A percentile compares a stretch with the other conserved stretches of the same genome.
Evolutionary conservation across 352 stramenopile genomes (phyloP).

Genomic region (Phytophthora sp.): DNA sequence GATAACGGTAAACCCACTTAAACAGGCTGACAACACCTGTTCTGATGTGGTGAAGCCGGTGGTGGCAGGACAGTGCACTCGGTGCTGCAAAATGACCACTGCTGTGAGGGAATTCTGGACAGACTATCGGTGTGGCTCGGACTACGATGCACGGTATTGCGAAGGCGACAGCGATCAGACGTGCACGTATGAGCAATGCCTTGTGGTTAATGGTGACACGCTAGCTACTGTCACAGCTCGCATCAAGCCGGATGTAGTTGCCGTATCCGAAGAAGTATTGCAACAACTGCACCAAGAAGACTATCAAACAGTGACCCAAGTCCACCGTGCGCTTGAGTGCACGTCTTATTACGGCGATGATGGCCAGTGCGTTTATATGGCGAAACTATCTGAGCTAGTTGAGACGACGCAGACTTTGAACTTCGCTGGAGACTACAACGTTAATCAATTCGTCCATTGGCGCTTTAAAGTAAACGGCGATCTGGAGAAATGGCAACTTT

Average conservation of each 20-base stretch:
- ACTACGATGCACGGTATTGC: conserved; percentile 51
- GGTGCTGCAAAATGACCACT: conserved; percentile 53
- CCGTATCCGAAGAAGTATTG: conserved; percentile 46
- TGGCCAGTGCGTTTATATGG: conserved; percentile 38
- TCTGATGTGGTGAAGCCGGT: conserved; percentile 37
- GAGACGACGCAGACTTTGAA: conserved; percentile 32
- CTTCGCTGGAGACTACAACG: conserved; percentile 10
- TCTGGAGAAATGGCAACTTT: conserved; percentile 50
- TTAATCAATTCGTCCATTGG: conserved; percentile 60
- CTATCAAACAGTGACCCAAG: conserved; percentile 56
- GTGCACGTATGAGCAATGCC: conserved; percentile 59
- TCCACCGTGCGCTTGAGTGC: conserved; percentile 66
- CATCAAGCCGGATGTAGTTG: conserved; percentile 35
- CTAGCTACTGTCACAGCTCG: conserved; percentile 37
- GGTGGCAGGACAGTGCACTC: conserved; percentile 33
- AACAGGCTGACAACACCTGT: conserved; percentile 10
- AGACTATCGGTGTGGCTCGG: conserved; percentile 60
- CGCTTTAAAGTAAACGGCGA: conserved; percentile 59
- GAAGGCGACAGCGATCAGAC: conserved; percentile 34
- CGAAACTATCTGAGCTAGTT: conserved; percentile 42
- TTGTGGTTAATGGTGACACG: conserved; percentile 54
- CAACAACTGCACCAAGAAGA: conserved; percentile 35
- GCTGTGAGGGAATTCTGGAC: conserved; percentile 59
- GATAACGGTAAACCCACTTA: conserved; percentile 47
- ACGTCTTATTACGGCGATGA: conserved; percentile 37